Evolutionary conservation across 2,329 filamentous ascomycete genomes (phyloP), one percentile per base, ranked within the genome.

Genomic region (Venturia oleaginea): DNA sequence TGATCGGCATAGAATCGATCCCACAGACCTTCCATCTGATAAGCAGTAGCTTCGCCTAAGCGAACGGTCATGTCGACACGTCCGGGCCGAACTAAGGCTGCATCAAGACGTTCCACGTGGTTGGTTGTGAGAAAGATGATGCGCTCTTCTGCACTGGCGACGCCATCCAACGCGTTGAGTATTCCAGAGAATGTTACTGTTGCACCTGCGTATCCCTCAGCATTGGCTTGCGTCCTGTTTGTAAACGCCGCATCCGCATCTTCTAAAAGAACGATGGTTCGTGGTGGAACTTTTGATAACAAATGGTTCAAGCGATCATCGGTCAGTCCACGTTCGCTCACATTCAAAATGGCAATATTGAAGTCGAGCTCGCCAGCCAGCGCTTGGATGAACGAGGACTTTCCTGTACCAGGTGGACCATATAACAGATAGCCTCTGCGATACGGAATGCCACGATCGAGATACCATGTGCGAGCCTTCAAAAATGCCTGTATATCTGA

Each of bases 61-160:
- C 91, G 85, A 3, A 96, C 84, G 69, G 91, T 94, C 88, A 97
- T 89, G 75, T 99, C 94, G 0, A 99, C 92, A 60, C 94, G 84
- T 0, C 94, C 94, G 0, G 94, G 94, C 30, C 94, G 84, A 59
- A 97, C 91, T 51, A 99, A 78, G 4, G 94, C 94, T 66, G 91
- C 88, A 71, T 97, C 92, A 1, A 97, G 83, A 48, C 91, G 84
- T 68, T 97, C 92, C 43, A 96, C 86, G 72, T 97, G 91, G 72
- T 99, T 99, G 24, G 93, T 96, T 1, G 94, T 99, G 67, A 96
- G 81, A 75, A 99, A 96, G 1, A 95, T 86, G 67, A 99, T 90
- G 63, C 94, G 85, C 78, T 97, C 93, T 74, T 97, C 94, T 15
- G 92, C 91, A 62, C 92, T 95, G 7, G 92, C 92, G n/a, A 97